A percentile compares a stretch with the other conserved stretches of the same genome.
Conservation (phyloP, 176 grass and related monocot species). For the Raddia guianensis region DNA sequence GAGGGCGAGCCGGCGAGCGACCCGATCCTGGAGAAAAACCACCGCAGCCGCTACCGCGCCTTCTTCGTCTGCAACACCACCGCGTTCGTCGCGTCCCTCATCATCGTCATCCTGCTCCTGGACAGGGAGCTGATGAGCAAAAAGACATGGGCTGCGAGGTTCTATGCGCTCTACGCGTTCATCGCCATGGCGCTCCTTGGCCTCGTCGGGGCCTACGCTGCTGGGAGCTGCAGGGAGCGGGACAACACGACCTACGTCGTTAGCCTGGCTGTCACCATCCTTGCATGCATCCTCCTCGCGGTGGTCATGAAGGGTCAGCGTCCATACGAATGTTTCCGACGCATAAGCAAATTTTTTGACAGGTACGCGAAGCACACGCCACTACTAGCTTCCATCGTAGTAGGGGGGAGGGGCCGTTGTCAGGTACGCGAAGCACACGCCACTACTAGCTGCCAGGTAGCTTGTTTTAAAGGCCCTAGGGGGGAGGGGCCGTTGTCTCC, state of each 20-base stretch:
- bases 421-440: no score
- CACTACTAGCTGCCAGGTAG: no score
- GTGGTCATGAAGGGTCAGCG: not conserved
- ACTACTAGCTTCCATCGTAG: no score
- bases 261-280: conserved; percentile 16
- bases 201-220: conserved; percentile 40
- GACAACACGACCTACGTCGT: conserved; percentile 35
- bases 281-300: conserved; percentile 42
- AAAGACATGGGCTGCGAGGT: not conserved
- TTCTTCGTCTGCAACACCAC: conserved; percentile 53
- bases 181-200: conserved; percentile 7
- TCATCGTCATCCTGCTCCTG: conserved; percentile 41
- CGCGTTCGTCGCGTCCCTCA: conserved; percentile 15
- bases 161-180: not conserved
- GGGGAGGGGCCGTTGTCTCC: no score
- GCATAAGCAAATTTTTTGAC: no score
- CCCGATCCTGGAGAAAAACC: not conserved
- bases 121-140: conserved; percentile 26
- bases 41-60: not conserved
- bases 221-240: conserved; percentile 34
- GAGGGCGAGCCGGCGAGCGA: not conserved
- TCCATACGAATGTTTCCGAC: no score
- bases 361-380: no score
- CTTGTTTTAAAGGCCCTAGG: no score
- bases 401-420: no score